These are phyloP conservation scores for Sarocladium oryzae DNA, from an alignment of 2,329 filamentous ascomycete species.

Conservation along the genomic window DNA sequence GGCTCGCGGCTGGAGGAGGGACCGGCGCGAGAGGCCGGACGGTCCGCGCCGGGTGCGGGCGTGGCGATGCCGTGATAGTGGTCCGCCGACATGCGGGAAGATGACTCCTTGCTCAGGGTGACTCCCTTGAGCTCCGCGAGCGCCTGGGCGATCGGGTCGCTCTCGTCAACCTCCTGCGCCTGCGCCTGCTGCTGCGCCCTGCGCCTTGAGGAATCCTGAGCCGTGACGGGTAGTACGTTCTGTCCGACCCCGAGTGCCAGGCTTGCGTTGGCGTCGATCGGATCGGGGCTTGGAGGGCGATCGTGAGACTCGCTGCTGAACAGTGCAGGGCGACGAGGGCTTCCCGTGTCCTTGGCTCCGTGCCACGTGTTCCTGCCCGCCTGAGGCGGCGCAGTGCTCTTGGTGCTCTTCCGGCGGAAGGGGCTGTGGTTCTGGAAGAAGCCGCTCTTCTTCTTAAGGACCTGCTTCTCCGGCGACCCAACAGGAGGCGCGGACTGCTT, in stretches of 20 bases:
- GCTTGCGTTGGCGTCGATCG: slow-evolving; percentile 85
- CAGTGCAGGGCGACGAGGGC: slow-evolving; percentile 31
- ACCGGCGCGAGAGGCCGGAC: slow-evolving; percentile 21
- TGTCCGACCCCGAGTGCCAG: slow-evolving; percentile 91
- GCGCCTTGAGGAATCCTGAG: slow-evolving; percentile 55
- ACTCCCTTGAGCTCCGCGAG: slow-evolving; percentile 89
- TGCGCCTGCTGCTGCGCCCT: slow-evolving; percentile 24
- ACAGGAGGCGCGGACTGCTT: slow-evolving; percentile 46
- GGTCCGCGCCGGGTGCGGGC: slow-evolving; percentile 53
- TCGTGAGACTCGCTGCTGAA: slow-evolving; percentile 31
- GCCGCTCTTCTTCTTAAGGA: slow-evolving; percentile 67
- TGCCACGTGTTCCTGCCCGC: slow-evolving; percentile 57
- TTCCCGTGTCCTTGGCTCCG: slow-evolving; percentile 25
- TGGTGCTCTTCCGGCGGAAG: slow-evolving; percentile 87
- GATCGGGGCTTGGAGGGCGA: slow-evolving; percentile 63
- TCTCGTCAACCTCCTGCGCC: slow-evolving; percentile 47
- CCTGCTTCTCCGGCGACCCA: slow-evolving; percentile 51
- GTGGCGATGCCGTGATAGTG: slow-evolving; percentile 90
- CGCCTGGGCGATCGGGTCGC: slow-evolving; percentile 86
- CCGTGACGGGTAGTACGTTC: slow-evolving; percentile 90
- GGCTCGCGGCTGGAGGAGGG: slow-evolving; percentile 58
- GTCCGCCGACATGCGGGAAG: slow-evolving; percentile 84
- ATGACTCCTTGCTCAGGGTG: slow-evolving; percentile 67
- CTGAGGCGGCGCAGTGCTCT: slow-evolving; percentile 43
- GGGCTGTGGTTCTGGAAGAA: slow-evolving; percentile 93